Conservation (phyloP, 768 basidiomycete species). For the Boletus tylopilopsis region DNA sequence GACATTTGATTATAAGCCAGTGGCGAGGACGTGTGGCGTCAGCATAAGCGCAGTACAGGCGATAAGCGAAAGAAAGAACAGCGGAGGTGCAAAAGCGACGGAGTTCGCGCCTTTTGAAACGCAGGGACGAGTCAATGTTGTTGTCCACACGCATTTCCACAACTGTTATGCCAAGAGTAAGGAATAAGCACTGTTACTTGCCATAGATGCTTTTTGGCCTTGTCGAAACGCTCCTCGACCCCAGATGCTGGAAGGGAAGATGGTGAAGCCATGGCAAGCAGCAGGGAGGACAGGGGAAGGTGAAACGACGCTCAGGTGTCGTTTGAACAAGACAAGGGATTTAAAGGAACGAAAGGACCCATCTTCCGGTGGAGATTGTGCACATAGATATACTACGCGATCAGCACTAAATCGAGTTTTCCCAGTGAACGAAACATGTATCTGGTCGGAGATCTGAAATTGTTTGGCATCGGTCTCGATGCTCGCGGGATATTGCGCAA, state of each 20-base stretch:
- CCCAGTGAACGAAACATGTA: constrained; percentile 33
- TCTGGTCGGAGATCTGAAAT: constrained; percentile 38
- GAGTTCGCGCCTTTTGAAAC: constrained; percentile 12
- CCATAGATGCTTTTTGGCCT: constrained; percentile 36
- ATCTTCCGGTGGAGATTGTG: constrained; percentile 35
- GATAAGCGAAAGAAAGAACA: constrained; percentile 22
- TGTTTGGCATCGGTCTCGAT: constrained; percentile 33
- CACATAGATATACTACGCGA: constrained; percentile 40
- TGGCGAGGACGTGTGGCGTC: constrained; percentile 30
- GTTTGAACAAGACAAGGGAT: constrained; percentile 23
- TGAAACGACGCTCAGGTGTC: constrained; percentile 24
- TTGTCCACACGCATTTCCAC: constrained; percentile 11
- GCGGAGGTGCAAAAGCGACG: constrained; percentile 10
- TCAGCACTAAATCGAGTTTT: constrained; percentile 37
- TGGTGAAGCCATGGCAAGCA: constrained; percentile 23
- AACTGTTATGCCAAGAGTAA: constrained; percentile 4
- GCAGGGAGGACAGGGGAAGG: constrained; percentile 20
- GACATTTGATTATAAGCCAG: constrained; percentile 19
- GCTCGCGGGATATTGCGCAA: constrained; percentile 35
- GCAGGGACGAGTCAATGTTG: constrained; percentile 9
- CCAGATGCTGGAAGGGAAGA: constrained; percentile 15
- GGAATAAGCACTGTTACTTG: constrained; percentile 18
- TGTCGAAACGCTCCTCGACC: constrained; percentile 33
- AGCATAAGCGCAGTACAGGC: constrained; percentile 21
- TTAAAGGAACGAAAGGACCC: constrained; percentile 28